Evolutionary conservation across 2,329 filamentous ascomycete species (phyloP).

Genomic region (Incumbomyces delicatus): DNA sequence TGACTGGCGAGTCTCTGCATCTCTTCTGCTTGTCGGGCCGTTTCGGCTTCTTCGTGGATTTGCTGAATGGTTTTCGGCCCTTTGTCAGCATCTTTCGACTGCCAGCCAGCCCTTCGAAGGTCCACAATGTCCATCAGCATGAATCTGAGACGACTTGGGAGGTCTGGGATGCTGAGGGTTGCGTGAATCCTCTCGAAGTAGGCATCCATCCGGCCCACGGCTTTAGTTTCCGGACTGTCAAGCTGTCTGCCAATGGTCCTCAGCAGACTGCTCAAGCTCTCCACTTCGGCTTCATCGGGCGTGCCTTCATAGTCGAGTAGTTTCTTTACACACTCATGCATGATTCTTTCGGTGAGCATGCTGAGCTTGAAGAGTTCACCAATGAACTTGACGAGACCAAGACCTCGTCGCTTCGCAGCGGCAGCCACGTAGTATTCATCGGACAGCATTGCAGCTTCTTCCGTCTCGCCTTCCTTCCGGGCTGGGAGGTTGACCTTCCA

Average conservation of each 20-base stretch:
- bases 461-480: conserved; percentile 60
- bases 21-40: conserved; percentile 74
- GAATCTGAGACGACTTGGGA: conserved; percentile 82
- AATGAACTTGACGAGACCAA: conserved; percentile 98
- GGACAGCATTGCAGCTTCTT: conserved; percentile 73
- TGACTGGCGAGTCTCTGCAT: conserved; percentile 46
- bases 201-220: conserved; percentile 74
- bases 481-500: conserved; percentile 84
- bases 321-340: conserved; percentile 98
- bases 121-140: conserved; percentile 96
- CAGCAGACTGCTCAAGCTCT: conserved; percentile 87
- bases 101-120: conserved; percentile 67
- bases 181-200: conserved; percentile 85
- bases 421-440: conserved; percentile 95
- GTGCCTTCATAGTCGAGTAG: conserved; percentile 88
- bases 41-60: conserved; percentile 70
- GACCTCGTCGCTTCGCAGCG: conserved; percentile 88
- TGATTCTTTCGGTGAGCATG: conserved; percentile 98
- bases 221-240: conserved; percentile 64
- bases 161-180: conserved; percentile 65
- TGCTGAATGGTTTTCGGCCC: conserved; percentile 94
- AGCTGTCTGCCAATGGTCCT: conserved; percentile 84
- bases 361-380: conserved; percentile 97
- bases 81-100: conserved; percentile 81
- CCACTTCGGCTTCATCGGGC: conserved; percentile 91